Evolutionary conservation across 1,284 basidiomycete genomes (phyloP), one percentile per base, ranked within the genome.

Genomic region (Austroboletus niveus): DNA sequence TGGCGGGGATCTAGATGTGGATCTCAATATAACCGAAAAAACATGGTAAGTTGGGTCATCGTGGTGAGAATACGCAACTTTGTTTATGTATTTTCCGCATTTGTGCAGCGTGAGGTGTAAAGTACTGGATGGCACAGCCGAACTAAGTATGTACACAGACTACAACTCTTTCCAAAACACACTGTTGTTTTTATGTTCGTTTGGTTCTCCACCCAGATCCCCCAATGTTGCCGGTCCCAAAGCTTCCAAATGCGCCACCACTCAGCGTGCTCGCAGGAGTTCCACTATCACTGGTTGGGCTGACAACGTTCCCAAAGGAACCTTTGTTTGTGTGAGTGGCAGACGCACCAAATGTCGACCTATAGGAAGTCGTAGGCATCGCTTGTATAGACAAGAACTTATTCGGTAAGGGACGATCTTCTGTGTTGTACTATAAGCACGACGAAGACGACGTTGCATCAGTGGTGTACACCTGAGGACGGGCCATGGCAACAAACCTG

Each of bases 381-480:
- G 87, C 72, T 60, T 87, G 84, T 54, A 91, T 89, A n/a, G 84
- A 79, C 32, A 92, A 72, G 72, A 89, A 92, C 63, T 88, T 90
- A 71, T 88, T 87, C 1, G 82, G 81, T 3, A 79, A 77, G 0
- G 89, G 88, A 27, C 87, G 79, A 58, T 91, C 89, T 53, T 91
- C 89, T 29, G 85, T 88, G 65, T 92, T 91, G 60, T 84, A 91
- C 87, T 91, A 49, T 20, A 51, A 29, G 27, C 17, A 47, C 30
- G 35, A 17, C 36, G 15, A 30, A 8, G 30, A 54, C 15, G 30
- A 54, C 15, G 1, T 5, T 24, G 17, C 24, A 54, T 57, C 15
- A 51, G 43, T 22, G 42, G 35, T 9, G 43, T 15, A 43, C n/a
- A 27, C 22, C 44, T 35, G 40, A 47, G 51, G 42, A 29, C 31